These are phyloP conservation scores for Eucalyptus pauciflora DNA, from an alignment of 345 rosid species.

Conservation along the genomic window DNA sequence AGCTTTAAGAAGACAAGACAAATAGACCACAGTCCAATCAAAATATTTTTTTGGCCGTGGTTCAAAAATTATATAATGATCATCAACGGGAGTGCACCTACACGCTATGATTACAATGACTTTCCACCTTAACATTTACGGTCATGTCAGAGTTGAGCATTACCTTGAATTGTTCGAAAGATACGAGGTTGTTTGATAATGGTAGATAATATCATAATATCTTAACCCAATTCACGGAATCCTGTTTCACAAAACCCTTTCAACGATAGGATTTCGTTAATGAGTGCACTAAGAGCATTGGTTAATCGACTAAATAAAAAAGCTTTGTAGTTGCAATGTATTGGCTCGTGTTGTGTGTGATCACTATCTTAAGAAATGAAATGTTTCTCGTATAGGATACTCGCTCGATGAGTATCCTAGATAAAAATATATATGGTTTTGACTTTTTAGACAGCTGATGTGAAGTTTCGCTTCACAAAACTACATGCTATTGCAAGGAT, in stretches of 20 bases:
- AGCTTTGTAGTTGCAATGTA: neutral
- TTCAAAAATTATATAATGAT: neutral
- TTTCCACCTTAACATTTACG: neutral
- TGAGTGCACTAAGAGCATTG: neutral
- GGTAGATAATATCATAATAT: neutral
- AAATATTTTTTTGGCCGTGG: neutral
- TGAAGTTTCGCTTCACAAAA: neutral
- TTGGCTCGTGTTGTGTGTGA: neutral
- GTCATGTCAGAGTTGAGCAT: neutral
- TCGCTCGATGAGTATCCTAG: neutral
- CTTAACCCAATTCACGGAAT: neutral
- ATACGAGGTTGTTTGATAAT: neutral
- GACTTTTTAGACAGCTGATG: neutral
- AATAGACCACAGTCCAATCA: neutral
- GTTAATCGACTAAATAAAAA: neutral
- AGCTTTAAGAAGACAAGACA: neutral
- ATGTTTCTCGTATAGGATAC: neutral
- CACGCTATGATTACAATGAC: neutral
- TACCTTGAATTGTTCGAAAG: neutral
- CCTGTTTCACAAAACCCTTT: neutral
- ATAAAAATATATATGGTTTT: neutral
- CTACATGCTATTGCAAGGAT: neutral
- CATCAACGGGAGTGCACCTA: neutral
- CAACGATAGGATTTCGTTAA: neutral
- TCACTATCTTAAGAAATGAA: neutral